A percentile compares a stretch with the other conserved stretches of the same genome.
phyloP scores from a whole-genome alignment of 768 basidiomycete species.

The Roridomyces roridus region DNA sequence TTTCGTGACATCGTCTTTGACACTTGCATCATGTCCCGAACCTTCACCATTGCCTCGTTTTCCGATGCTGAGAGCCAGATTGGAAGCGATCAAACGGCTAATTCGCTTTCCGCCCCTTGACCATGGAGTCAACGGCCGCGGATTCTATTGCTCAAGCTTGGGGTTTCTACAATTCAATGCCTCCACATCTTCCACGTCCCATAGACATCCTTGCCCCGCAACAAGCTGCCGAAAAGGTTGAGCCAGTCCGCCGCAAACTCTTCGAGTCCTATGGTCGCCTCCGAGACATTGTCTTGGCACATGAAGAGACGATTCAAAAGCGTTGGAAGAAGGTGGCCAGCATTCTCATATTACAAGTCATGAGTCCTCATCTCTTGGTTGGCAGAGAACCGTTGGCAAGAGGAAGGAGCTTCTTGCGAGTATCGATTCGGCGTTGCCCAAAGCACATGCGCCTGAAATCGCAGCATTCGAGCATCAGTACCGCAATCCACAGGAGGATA shows the following conservation, averaged over 20 bases:
- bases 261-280: constrained; percentile 1
- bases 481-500: not conserved
- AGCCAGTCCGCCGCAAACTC: not conserved
- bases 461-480: not conserved
- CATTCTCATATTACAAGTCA: not conserved
- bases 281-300: not conserved
- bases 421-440: not conserved
- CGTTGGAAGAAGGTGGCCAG: constrained; percentile 15
- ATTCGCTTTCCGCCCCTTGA: too few relatives aligned
- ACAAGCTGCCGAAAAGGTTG: not conserved
- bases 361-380: not conserved
- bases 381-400: not conserved
- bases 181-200: not conserved
- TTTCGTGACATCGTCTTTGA: too few relatives aligned
- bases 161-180: not conserved
- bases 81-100: too few relatives aligned
- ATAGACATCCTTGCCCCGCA: not conserved
- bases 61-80: too few relatives aligned
- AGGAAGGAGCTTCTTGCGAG: not conserved
- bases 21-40: too few relatives aligned
- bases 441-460: constrained; percentile 9
- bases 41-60: too few relatives aligned
- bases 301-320: constrained; percentile 10
- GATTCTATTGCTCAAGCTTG: too few relatives aligned
- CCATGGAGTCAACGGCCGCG: too few relatives aligned